These are phyloP conservation scores for Aspergillus olivimuriae DNA, from an alignment of 495 filamentous ascomycete genomes.

Conservation along the genomic window DNA sequence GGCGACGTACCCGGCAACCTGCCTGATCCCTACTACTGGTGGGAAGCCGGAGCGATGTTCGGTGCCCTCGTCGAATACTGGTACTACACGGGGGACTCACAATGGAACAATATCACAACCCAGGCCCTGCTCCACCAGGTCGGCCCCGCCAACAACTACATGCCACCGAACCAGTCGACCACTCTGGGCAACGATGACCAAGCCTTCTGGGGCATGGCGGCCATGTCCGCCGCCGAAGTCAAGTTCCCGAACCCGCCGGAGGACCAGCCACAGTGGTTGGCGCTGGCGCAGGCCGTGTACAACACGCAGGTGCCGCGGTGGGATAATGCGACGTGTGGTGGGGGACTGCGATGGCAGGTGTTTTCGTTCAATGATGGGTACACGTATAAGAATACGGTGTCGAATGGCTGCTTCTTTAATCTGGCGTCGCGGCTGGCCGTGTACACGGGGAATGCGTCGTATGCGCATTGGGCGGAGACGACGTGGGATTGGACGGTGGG, in stretches of 20 bases:
- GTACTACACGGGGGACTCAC: conserved; percentile 64
- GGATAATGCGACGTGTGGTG: conserved; percentile 57
- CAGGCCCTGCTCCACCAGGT: conserved; percentile 63
- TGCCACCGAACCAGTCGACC: conserved; percentile 73
- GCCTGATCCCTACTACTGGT: conserved; percentile 71
- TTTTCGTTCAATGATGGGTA: conserved; percentile 67
- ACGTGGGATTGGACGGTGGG: conserved; percentile 61
- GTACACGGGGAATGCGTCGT: conserved; percentile 68
- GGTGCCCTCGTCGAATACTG: conserved; percentile 73
- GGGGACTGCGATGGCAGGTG: conserved; percentile 77
- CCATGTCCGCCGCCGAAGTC: conserved; percentile 70
- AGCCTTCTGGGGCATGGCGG: conserved; percentile 72
- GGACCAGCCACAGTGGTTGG: conserved; percentile 61
- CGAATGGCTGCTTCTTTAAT: conserved; percentile 73
- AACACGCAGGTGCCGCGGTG: conserved; percentile 62
- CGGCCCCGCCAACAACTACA: conserved; percentile 57
- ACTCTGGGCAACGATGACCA: conserved; percentile 76
- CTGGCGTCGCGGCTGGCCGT: conserved; percentile 64
- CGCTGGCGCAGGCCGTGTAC: conserved; percentile 67
- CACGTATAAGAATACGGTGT: conserved; percentile 68
- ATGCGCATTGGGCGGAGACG: conserved; percentile 63
- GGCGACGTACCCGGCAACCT: conserved; percentile 64
- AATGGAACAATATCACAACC: conserved; percentile 57
- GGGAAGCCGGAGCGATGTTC: conserved; percentile 68
- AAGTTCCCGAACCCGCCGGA: conserved; percentile 50